Evolutionary conservation across 352 stramenopile species (phyloP).

Genomic region (Globisporangium lucens): DNA sequence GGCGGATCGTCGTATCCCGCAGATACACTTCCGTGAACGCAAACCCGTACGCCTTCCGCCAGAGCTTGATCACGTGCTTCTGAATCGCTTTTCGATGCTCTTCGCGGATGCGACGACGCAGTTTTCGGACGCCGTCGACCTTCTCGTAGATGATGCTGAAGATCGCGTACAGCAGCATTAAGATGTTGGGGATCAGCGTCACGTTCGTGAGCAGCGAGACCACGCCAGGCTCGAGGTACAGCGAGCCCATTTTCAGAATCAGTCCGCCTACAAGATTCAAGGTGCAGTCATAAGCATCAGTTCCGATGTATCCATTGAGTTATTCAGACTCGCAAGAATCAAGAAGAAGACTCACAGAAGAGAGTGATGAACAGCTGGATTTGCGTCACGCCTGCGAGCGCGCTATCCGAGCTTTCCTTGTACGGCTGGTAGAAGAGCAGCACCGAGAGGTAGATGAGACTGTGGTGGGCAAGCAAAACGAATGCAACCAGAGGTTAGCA

Average conservation of each 20-base stretch:
- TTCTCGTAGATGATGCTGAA: constrained; percentile 65
- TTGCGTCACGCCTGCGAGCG: constrained; percentile 56
- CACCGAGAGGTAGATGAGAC: constrained; percentile 70
- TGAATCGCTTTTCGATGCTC: constrained; percentile 47
- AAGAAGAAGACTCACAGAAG: constrained; percentile 47
- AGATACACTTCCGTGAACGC: constrained; percentile 61
- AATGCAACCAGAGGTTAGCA: no score
- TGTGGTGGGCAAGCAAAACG: constrained; percentile 14
- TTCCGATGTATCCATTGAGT: not conserved
- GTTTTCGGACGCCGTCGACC: constrained; percentile 25
- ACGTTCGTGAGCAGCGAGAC: constrained; percentile 47
- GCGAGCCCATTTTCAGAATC: constrained; percentile 61
- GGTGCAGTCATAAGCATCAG: not conserved
- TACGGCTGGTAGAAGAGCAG: constrained; percentile 74
- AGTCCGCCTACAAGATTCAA: constrained; percentile 36
- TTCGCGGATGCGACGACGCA: constrained; percentile 31
- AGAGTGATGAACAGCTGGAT: constrained; percentile 80
- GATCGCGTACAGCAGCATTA: constrained; percentile 46
- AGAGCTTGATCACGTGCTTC: constrained; percentile 47
- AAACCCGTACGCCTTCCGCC: constrained; percentile 51
- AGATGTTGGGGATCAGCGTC: constrained; percentile 48
- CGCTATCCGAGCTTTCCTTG: constrained; percentile 57
- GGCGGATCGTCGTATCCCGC: constrained; percentile 31
- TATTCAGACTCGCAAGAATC: not conserved
- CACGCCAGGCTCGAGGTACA: constrained; percentile 43